Base-by-base conservation (phyloP, 2,329 filamentous ascomycete genomes). In the Chaetomiaceae sp. region DNA sequence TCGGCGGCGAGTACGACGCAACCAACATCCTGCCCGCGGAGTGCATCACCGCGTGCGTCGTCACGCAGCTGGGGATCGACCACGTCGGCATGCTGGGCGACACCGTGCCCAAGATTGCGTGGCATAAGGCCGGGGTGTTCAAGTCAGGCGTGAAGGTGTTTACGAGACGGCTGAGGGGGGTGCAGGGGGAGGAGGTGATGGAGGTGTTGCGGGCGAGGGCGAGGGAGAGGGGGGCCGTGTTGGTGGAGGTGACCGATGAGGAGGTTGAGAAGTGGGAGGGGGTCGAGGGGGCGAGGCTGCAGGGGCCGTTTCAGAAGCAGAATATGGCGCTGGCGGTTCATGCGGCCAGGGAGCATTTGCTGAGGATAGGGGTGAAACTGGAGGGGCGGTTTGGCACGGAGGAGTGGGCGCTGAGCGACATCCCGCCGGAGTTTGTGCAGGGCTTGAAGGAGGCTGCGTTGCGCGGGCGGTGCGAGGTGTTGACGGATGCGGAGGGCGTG, bases 1-100 rank as follows among this genome's bases (percentile, higher is more conserved):
- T 97, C 53, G 93, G 93, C 14, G 93, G 90, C 39, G 88, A 95
- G 67, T 89, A 89, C 59, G 91, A 97, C 61, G 85, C 86, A 22
- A 98, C 93, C 9, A 97, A 97, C 60, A 78, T 97, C 18, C 66
- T 98, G 6, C 72, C 73, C 0, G 45, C 83, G 67, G 72, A 41
- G 61, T 60, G 12, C n/a, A 79, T 81, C 0, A 68, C 76, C 0
- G 82, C 72, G 0, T 72, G 76, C 1, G 83, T 75, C 1, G 79
- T 87, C 46, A 80, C 75, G 37, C 76, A 76, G n/a, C 66, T 87
- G 11, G 83, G 81, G 10, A 78, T 87, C 48, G 84, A 88, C 57
- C 84, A 88, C 56, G 73, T 83, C 27, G 70, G 71, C 38, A 70
- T 73, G 17, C 70, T 88, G 1, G 84, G 84, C 8, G 64, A 74